Evolutionary conservation across 176 grass and related monocot genomes (phyloP).

Genomic region (Raddia distichophylla): DNA sequence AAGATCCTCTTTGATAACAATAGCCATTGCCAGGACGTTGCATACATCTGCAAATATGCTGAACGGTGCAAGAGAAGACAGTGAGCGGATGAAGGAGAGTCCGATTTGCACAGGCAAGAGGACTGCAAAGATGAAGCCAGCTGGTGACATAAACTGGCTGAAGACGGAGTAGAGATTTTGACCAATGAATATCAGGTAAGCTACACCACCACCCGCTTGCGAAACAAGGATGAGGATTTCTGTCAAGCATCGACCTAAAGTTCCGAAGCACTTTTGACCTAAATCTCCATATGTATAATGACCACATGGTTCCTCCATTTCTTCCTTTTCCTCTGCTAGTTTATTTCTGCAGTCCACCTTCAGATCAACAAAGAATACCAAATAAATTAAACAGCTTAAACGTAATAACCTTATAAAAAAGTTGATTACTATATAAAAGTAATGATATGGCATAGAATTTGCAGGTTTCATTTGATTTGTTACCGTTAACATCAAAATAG

Average conservation of each 20-base stretch:
- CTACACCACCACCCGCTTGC: constrained; percentile 76
- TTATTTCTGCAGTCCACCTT: constrained; percentile 85
- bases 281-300: constrained; percentile 75
- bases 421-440: background rate
- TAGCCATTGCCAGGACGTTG: constrained; percentile 83
- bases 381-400: constrained; percentile 27
- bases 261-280: constrained; percentile 74
- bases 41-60: constrained; percentile 87
- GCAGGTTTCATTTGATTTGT: background rate
- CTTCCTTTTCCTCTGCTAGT: constrained; percentile 51
- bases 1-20: constrained; percentile 85
- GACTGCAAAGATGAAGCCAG: constrained; percentile 74
- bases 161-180: constrained; percentile 89
- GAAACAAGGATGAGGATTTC: constrained; percentile 79
- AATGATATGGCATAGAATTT: background rate
- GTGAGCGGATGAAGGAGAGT: constrained; percentile 80
- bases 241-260: constrained; percentile 65
- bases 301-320: constrained; percentile 40
- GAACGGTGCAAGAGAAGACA: constrained; percentile 77
- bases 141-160: constrained; percentile 44
- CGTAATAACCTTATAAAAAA: background rate
- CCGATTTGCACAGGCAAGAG: constrained; percentile 73
- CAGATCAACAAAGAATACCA: constrained; percentile 25
- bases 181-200: constrained; percentile 89
- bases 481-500: background rate